Base-by-base conservation (phyloP, 306 rosid species). In the Trifolium repens region DNA sequence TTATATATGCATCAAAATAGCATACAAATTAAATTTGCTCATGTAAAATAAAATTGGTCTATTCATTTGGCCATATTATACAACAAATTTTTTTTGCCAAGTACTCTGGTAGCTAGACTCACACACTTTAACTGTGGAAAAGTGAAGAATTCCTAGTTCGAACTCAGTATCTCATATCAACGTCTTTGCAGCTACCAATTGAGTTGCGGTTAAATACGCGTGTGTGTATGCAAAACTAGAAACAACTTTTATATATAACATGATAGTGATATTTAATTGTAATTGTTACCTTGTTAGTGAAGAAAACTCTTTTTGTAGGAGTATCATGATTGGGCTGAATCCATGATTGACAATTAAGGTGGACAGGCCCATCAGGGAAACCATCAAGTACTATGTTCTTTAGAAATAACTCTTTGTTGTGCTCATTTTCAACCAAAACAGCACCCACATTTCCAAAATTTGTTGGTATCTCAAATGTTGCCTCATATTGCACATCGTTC, bases 261-360 rank as follows among this genome's bases (percentile, higher is more conserved):
- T 30, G 34, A 30, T 32, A 4, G 6, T 5, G 35, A 4, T 32
- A 32, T 32, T 32, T 32, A 32, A 32, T 32, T 32, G 35, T 4
- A 32, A 32, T 0, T 32, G 5, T 4, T 32, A 39, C 88, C 88
- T 74, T 81, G 79, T 84, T 27, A 50, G 79, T 32, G 83, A 84
- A 84, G 82, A 84, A 84, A 40, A 80, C 67, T 69, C 87, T 76
- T 77, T 69, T 73, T 0, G 12, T 5, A 16, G 74, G 32, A 67
- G 10, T 40, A 7, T 67, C 66, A 35, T 42, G 43, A 0, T 67
- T 76, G 61, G 83, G 60, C 0, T 84, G 85, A 78, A 84, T 32
- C 88, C 88, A 85, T 59, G 88, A 85, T 4, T 81, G 15, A 64
- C 88, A 81, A 4, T 49, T 65, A 73, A 85, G 2, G 13, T 58